Percentiles rank a stretch among this genome's conserved stretches.
These are phyloP conservation scores for Naganishia sp. DNA, from an alignment of 1,284 basidiomycete genomes.

Conservation along the genomic window DNA sequence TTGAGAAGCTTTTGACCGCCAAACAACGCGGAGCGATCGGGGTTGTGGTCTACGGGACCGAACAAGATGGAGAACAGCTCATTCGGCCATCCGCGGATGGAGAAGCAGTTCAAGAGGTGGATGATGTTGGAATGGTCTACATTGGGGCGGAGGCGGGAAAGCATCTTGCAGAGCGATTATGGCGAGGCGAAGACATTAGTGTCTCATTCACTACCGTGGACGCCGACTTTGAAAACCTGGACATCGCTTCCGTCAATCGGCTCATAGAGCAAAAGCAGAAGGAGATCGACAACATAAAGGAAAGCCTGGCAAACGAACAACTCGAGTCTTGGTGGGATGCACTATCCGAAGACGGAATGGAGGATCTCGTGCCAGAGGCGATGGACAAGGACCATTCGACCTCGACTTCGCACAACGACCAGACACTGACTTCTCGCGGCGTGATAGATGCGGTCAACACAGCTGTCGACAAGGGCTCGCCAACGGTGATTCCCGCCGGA, in stretches of 20 bases:
- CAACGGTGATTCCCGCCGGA: background rate
- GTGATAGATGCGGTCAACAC: background rate
- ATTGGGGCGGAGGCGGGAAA: slow-evolving; percentile 38
- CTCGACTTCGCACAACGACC: background rate
- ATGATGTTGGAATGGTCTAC: slow-evolving; percentile 41
- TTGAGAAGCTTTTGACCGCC: slow-evolving; percentile 72
- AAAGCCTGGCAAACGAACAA: background rate
- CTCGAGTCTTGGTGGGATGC: background rate
- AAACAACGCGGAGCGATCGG: slow-evolving; percentile 69
- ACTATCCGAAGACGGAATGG: too few species aligned
- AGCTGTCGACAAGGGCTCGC: too few species aligned
- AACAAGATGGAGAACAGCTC: slow-evolving; percentile 33
- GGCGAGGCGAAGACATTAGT: slow-evolving; percentile 21
- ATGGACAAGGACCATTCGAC: background rate
- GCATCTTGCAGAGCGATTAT: slow-evolving; percentile 21
- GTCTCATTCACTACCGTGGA: slow-evolving; percentile 8
- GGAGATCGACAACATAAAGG: slow-evolving; percentile 13
- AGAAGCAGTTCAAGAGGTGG: slow-evolving; percentile 33
- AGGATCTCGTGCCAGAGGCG: too few species aligned
- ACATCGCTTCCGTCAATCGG: slow-evolving; percentile 2
- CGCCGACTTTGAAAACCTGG: slow-evolving; percentile 10
- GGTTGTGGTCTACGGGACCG: slow-evolving; percentile 59
- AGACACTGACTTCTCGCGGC: background rate
- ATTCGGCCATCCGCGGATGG: slow-evolving; percentile 46
- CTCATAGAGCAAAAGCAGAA: slow-evolving; percentile 6